Evolutionary conservation across 495 filamentous ascomycete genomes (phyloP), one percentile per base, ranked within the genome.

Genomic region (Talaromyces thailandensis): DNA sequence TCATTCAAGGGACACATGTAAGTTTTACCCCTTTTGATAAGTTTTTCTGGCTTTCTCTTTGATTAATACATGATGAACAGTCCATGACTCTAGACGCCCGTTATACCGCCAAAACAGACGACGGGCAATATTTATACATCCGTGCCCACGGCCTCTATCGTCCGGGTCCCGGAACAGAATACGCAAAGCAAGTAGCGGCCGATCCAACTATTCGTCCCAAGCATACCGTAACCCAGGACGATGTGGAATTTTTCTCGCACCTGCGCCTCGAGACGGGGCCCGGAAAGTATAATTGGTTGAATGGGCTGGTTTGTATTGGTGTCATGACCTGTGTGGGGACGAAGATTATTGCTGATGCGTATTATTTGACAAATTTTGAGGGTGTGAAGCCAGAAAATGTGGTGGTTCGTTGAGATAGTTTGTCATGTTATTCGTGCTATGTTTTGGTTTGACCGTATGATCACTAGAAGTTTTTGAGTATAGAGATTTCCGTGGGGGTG

Each of bases 1-100:
- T 32, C 31, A 32, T 32, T 32, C 2, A 32, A 32, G 31, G 31
- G 4, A 32, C 31, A 9, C 31, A 32, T 32, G 31, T 32, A 32
- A 32, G 4, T 32, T 1, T 7, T 1, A 6, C 31, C 31, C 31
- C 31, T 7, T 32, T 1, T 32, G 9, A 3, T 9, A 6, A 1
- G 4, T 32, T 32, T 32, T 1, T 6, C 9, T 32, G 31, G 31
- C 1, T 7, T 32, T 3, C 9, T 32, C 8, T 1, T 32, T 32
- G 8, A 32, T 8, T 32, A 9, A 3, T 6, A 32, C 3, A 1
- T 9, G 31, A 32, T 32, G 6, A 7, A 32, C 5, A 75, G 70
- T 73, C 69, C 29, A 75, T 73, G 71, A 69, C 64, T 1, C 66
- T 75, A 3, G 70, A 75, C 57, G 72, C 69, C 9, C 71, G 68